Conservation (phyloP, 23 red algal species). For the Gracilaria gracilis region DNA sequence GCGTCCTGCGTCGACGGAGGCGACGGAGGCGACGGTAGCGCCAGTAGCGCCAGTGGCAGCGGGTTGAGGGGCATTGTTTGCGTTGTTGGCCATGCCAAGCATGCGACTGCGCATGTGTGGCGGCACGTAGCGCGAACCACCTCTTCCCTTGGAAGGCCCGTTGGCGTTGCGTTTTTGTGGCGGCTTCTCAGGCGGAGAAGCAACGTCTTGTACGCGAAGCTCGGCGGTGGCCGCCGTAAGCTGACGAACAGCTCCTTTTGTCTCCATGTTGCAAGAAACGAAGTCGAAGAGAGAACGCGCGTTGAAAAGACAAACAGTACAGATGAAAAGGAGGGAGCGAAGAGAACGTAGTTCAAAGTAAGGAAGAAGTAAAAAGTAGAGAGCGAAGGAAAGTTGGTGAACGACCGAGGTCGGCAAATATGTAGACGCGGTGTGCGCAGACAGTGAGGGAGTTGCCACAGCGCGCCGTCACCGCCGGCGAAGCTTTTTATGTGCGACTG, state of each 20-base stretch:
- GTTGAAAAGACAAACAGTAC: not conserved
- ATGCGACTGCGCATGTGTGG: conserved; percentile 71
- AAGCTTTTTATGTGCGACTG: conserved; percentile 23
- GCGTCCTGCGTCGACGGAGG: conserved; percentile 3
- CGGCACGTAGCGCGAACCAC: conserved; percentile 71
- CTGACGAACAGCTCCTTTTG: conserved; percentile 20
- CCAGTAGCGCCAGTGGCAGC: conserved; percentile 3
- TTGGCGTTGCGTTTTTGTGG: not conserved
- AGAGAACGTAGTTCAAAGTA: not conserved
- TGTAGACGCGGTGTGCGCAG: not conserved
- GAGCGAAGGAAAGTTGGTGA: not conserved
- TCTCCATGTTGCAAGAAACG: conserved; percentile 3
- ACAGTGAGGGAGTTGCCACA: not conserved
- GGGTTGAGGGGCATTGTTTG: conserved; percentile 6
- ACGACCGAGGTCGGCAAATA: not conserved
- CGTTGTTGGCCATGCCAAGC: conserved; percentile 15
- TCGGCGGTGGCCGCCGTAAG: conserved; percentile 26
- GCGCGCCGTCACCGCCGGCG: not conserved
- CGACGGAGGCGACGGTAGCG: not conserved
- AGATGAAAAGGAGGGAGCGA: not conserved
- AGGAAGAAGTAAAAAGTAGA: not conserved
- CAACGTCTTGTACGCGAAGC: conserved; percentile 27
- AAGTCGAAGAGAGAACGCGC: not conserved
- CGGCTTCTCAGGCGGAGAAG: not conserved
- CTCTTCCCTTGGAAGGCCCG: conserved; percentile 21